These are phyloP conservation scores for Carex arenaria DNA, from an alignment of 202 grass and related monocot species.

Conservation along the genomic window DNA sequence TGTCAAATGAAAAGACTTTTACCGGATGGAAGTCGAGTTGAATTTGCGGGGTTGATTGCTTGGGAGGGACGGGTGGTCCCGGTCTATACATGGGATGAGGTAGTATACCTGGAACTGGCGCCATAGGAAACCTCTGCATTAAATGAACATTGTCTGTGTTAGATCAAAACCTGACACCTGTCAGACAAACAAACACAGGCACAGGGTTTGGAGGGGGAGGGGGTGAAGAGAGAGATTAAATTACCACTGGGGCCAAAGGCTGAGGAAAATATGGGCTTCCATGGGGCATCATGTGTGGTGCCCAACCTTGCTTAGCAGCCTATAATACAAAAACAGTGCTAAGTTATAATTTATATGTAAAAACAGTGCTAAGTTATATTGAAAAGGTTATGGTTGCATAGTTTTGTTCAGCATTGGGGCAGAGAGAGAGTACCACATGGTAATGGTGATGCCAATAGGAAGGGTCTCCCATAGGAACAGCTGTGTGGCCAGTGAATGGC, in stretches of 20 bases:
- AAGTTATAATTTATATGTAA: background rate
- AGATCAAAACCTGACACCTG: background rate
- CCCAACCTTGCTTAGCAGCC: slow-evolving; percentile 52
- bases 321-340: slow-evolving; percentile 17
- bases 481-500: slow-evolving; percentile 30
- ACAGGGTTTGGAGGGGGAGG: background rate
- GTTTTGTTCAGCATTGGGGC: background rate
- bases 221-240: background rate
- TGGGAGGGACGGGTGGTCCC: slow-evolving; percentile 21
- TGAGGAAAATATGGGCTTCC: slow-evolving; percentile 51
- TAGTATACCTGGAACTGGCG: slow-evolving; percentile 41
- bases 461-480: slow-evolving; percentile 32
- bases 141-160: background rate
- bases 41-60: slow-evolving; percentile 42
- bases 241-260: slow-evolving; percentile 47
- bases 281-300: slow-evolving; percentile 36
- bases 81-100: slow-evolving; percentile 60
- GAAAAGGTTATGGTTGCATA: background rate
- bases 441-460: slow-evolving; percentile 73
- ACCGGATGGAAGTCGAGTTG: slow-evolving; percentile 72
- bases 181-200: background rate
- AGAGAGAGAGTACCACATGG: slow-evolving; percentile 16
- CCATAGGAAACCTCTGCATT: slow-evolving; percentile 56
- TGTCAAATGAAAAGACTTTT: background rate
- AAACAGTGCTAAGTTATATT: background rate